Evolutionary conservation across 1,139 yeast genomes (phyloP).

Genomic region (Debaryomyces sp.): DNA sequence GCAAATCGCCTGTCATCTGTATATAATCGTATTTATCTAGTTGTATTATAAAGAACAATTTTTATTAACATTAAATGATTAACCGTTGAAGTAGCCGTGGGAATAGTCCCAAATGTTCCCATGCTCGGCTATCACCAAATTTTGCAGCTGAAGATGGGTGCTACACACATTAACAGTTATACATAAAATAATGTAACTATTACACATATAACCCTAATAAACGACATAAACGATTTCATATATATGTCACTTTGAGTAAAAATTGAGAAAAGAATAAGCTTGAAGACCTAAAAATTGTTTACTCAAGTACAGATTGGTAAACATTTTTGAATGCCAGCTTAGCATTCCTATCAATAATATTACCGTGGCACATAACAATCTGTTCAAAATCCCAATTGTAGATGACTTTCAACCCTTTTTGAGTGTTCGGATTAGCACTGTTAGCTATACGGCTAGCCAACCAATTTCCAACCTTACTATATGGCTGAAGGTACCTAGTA

Average conservation of each 20-base stretch:
- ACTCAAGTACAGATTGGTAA: not conserved
- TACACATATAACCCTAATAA: not conserved
- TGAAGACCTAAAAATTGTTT: not conserved
- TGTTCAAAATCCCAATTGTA: conserved; percentile 49
- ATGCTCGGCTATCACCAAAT: not conserved
- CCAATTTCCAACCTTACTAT: conserved; percentile 35
- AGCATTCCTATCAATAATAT: conserved; percentile 49
- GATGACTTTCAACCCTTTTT: conserved; percentile 36
- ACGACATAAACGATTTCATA: not conserved
- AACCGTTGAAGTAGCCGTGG: too few relatives aligned
- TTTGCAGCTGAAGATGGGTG: not conserved
- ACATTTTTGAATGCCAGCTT: conserved; percentile 22
- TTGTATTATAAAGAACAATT: not conserved
- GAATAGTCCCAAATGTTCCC: not conserved
- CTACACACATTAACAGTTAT: not conserved
- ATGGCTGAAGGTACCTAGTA: conserved; percentile 41
- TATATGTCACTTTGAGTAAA: not conserved
- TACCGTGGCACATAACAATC: conserved; percentile 63
- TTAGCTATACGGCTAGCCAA: conserved; percentile 29
- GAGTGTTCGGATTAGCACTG: conserved; percentile 9
- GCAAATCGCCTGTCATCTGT: not conserved
- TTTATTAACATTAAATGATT: not conserved
- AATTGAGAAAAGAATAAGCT: not conserved
- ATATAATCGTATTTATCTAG: not conserved
- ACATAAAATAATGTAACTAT: not conserved